Conservation (phyloP, 345 rosid species). For the Balakata baccata region DNA sequence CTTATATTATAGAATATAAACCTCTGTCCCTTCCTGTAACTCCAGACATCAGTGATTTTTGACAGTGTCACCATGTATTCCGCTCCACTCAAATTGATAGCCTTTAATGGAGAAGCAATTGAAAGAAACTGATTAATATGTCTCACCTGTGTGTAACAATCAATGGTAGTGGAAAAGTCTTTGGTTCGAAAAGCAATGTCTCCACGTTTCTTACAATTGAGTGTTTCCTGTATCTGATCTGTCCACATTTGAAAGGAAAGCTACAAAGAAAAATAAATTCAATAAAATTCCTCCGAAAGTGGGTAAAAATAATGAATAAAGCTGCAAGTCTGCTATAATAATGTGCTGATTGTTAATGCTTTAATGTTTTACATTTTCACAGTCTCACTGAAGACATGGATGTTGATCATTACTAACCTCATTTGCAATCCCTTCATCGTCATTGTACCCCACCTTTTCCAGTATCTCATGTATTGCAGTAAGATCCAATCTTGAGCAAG, state of each 20-base stretch:
- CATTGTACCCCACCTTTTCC: slow-evolving; percentile 71
- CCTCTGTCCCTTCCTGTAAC: too few relatives aligned
- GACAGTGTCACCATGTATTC: not conserved
- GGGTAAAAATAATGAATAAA: not conserved
- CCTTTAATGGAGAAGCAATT: not conserved
- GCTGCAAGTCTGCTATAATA: not conserved
- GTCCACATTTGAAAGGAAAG: slow-evolving; percentile 95
- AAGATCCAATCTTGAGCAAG: slow-evolving; percentile 76
- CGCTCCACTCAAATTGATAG: not conserved
- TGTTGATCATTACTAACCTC: slow-evolving; percentile 46
- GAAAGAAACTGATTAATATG: not conserved
- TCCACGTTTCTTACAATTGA: slow-evolving; percentile 68
- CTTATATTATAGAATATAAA: too few relatives aligned
- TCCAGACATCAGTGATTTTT: not conserved
- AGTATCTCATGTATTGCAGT: slow-evolving; percentile 78
- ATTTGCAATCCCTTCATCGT: slow-evolving; percentile 78
- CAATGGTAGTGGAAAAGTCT: slow-evolving; percentile 37
- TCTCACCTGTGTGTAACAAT: slow-evolving; percentile 67
- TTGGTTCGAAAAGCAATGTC: slow-evolving; percentile 40
- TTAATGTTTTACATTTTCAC: not conserved
- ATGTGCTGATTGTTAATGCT: not conserved
- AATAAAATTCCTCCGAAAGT: not conserved
- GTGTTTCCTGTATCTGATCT: slow-evolving; percentile 85
- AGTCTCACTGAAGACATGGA: too few relatives aligned
- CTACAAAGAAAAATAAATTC: slow-evolving; percentile 27